phyloP scores from a whole-genome alignment of 73 alveolate genomes.

The Paramecium caudatum region DNA sequence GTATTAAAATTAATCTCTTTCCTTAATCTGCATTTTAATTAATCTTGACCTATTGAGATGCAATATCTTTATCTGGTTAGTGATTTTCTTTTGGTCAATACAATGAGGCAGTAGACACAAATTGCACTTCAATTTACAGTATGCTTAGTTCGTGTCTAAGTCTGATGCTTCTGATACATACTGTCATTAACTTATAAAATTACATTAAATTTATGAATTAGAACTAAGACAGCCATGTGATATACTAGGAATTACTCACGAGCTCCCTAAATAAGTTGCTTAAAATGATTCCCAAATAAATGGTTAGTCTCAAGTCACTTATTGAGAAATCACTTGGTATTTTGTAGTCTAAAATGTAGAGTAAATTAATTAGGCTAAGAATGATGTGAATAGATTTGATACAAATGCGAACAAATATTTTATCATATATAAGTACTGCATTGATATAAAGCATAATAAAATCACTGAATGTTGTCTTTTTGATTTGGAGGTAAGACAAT shows the following conservation, averaged over 20 bases:
- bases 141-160: too few species aligned
- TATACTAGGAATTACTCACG: not conserved
- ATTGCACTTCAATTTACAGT: too few species aligned
- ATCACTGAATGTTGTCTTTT: slow-evolving; percentile 82
- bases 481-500: slow-evolving; percentile 73
- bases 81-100: too few species aligned
- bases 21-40: too few species aligned
- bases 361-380: slow-evolving; percentile 12
- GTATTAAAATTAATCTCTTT: too few species aligned
- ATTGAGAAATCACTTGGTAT: slow-evolving; percentile 44
- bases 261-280: slow-evolving; percentile 24
- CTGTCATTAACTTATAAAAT: too few species aligned
- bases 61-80: too few species aligned
- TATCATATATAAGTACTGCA: slow-evolving; percentile 83
- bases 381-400: slow-evolving; percentile 39
- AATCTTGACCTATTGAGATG: too few species aligned
- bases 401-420: slow-evolving; percentile 89
- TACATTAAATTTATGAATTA: too few species aligned
- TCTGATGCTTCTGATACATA: too few species aligned
- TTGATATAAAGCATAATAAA: slow-evolving; percentile 84
- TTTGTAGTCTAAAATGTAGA: not conserved
- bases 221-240: slow-evolving; percentile 40
- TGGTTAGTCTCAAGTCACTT: slow-evolving; percentile 17
- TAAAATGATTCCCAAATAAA: slow-evolving; percentile 9
- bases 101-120: too few species aligned